Conservation (phyloP, 192 early-diverging fungal species). For the Linnemannia elongata region DNA sequence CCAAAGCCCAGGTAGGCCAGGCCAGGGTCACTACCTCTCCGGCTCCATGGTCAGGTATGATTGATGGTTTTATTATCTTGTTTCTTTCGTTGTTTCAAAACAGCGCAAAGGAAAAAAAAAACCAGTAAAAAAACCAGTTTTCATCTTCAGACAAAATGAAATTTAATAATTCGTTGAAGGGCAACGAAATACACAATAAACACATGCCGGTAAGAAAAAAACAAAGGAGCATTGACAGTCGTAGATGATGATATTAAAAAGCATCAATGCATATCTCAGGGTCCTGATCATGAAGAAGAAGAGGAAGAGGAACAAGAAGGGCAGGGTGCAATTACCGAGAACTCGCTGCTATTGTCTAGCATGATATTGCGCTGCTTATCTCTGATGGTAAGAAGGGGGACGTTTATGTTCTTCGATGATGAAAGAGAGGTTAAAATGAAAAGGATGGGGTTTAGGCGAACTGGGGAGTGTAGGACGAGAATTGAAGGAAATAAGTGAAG, state of each 20-base stretch:
- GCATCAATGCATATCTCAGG: too few relatives aligned
- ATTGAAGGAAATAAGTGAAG: background rate
- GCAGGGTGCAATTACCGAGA: slow-evolving; percentile 2
- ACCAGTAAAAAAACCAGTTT: too few relatives aligned
- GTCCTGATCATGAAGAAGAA: background rate
- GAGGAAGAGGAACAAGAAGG: background rate
- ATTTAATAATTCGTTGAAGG: too few relatives aligned
- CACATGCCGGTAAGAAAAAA: too few relatives aligned
- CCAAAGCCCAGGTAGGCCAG: too few relatives aligned
- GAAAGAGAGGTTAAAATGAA: background rate
- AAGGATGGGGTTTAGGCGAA: background rate
- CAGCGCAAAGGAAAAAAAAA: too few relatives aligned
- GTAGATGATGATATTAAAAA: too few relatives aligned
- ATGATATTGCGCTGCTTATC: background rate
- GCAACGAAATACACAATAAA: background rate
- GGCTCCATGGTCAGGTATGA: background rate
- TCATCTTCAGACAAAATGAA: too few relatives aligned
- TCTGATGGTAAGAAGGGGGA: background rate
- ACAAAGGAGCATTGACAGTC: too few relatives aligned
- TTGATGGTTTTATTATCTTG: background rate
- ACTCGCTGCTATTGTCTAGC: slow-evolving; percentile 21
- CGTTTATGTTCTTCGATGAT: background rate
- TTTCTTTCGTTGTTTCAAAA: too few relatives aligned
- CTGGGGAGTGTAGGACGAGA: background rate
- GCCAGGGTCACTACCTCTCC: too few relatives aligned